Conservation (phyloP, 768 basidiomycete genomes). For the Exsudoporus frostii region DNA sequence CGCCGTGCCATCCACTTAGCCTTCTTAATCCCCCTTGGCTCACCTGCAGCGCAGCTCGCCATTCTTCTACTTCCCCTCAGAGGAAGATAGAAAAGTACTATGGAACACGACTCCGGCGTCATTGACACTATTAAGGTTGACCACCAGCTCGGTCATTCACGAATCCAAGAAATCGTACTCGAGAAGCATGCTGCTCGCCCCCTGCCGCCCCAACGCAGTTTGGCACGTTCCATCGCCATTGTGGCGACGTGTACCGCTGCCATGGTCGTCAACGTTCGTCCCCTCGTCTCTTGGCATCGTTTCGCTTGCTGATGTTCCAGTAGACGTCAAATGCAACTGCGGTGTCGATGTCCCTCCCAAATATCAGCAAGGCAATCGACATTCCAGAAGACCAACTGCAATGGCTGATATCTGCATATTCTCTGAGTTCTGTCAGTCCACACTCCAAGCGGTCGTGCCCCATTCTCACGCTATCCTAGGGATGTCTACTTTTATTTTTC, state of each 20-base stretch:
- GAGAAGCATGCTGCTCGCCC: slow-evolving; percentile 4
- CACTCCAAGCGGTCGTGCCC: neutral
- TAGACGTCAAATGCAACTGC: slow-evolving; percentile 39
- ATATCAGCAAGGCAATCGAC: slow-evolving; percentile 47
- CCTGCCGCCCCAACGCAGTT: slow-evolving; percentile 18
- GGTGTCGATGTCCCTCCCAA: slow-evolving; percentile 49
- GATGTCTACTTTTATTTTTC: slow-evolving; percentile 71
- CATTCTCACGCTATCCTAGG: slow-evolving; percentile 41
- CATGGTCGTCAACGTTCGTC: slow-evolving; percentile 36
- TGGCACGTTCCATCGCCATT: slow-evolving; percentile 26
- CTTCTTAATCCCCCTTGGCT: neutral
- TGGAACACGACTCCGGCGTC: slow-evolving; percentile 7
- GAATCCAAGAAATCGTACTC: slow-evolving; percentile 1
- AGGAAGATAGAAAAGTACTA: slow-evolving; percentile 3
- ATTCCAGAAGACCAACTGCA: slow-evolving; percentile 54
- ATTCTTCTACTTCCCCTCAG: neutral
- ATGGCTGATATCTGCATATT: slow-evolving; percentile 67
- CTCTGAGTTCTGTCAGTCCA: slow-evolving; percentile 59
- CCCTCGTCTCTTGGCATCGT: neutral
- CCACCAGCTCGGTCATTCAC: slow-evolving; percentile 11
- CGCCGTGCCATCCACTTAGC: neutral
- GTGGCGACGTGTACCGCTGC: slow-evolving; percentile 39
- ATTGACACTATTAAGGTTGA: slow-evolving; percentile 9
- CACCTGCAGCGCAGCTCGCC: neutral
- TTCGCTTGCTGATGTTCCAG: neutral